Evolutionary conservation across 306 rosid genomes (phyloP).

Genomic region (Vigna angularis): DNA sequence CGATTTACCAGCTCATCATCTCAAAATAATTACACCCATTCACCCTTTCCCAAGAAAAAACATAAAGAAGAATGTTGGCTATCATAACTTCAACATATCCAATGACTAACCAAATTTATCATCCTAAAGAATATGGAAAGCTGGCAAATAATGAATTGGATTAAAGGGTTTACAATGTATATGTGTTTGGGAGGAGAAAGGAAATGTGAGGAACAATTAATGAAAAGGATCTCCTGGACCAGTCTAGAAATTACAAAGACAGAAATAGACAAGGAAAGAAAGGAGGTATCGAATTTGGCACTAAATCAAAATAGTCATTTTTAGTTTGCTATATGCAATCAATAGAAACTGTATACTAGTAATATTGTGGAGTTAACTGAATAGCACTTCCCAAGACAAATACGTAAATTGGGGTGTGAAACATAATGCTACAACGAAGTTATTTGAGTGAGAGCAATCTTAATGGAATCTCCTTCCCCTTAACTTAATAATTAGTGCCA

Average conservation of each 20-base stretch:
- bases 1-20: background rate
- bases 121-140: background rate
- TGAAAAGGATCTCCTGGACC: no score
- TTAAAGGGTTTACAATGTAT: background rate
- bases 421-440: background rate
- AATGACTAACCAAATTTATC: background rate
- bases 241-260: no score
- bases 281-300: no score
- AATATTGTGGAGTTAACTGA: constrained; percentile 2
- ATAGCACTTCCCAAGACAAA: background rate
- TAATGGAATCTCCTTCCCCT: no score
- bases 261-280: no score
- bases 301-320: no score
- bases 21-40: background rate
- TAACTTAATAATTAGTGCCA: no score
- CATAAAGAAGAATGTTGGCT: background rate
- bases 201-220: no score
- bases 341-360: no score
- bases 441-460: background rate
- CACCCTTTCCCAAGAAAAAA: background rate
- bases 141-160: background rate
- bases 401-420: background rate
- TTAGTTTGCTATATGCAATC: no score
- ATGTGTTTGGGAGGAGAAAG: no score
- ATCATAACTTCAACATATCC: background rate